These are phyloP conservation scores for Ascoidea tarda DNA, from an alignment of 805 yeast species.

Conservation along the genomic window DNA sequence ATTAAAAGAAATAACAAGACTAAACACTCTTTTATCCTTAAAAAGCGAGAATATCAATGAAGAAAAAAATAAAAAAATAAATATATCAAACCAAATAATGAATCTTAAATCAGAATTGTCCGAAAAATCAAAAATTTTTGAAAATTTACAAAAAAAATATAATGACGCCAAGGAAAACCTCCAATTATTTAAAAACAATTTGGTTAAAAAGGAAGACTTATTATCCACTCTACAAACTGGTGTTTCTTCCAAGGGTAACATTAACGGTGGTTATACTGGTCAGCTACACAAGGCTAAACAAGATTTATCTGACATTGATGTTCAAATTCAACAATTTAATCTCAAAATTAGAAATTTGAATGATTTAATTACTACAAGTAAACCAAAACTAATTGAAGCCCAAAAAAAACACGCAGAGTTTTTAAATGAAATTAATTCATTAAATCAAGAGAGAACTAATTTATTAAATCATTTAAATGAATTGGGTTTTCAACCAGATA, in stretches of 20 bases:
- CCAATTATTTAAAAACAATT: slow-evolving; percentile 28
- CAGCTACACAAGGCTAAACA: slow-evolving; percentile 56
- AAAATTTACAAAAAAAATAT: slow-evolving; percentile 29
- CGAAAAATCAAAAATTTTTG: slow-evolving; percentile 23
- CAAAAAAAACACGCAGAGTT: slow-evolving; percentile 28
- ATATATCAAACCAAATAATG: slow-evolving; percentile 20
- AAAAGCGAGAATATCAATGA: slow-evolving; percentile 43
- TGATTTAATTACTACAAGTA: slow-evolving; percentile 33
- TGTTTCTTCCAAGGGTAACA: slow-evolving; percentile 66
- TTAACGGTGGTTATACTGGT: slow-evolving; percentile 63
- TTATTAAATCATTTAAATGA: slow-evolving; percentile 29
- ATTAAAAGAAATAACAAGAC: slow-evolving; percentile 51
- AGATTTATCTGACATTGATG: slow-evolving; percentile 35
- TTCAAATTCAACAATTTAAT: slow-evolving; percentile 42
- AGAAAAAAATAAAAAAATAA: slow-evolving; percentile 24
- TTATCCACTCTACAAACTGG: slow-evolving; percentile 77
- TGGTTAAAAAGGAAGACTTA: slow-evolving; percentile 58
- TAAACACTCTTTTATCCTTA: slow-evolving; percentile 49
- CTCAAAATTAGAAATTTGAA: slow-evolving; percentile 44
- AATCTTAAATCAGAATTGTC: slow-evolving; percentile 21
- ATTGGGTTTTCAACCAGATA: slow-evolving; percentile 43
- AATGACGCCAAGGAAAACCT: slow-evolving; percentile 28
- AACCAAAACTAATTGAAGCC: slow-evolving; percentile 39
- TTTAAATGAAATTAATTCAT: slow-evolving; percentile 26
- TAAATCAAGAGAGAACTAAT: slow-evolving; percentile 22